phyloP scores from a whole-genome alignment of 495 filamentous ascomycete genomes.

The Aspergillus steynii region DNA sequence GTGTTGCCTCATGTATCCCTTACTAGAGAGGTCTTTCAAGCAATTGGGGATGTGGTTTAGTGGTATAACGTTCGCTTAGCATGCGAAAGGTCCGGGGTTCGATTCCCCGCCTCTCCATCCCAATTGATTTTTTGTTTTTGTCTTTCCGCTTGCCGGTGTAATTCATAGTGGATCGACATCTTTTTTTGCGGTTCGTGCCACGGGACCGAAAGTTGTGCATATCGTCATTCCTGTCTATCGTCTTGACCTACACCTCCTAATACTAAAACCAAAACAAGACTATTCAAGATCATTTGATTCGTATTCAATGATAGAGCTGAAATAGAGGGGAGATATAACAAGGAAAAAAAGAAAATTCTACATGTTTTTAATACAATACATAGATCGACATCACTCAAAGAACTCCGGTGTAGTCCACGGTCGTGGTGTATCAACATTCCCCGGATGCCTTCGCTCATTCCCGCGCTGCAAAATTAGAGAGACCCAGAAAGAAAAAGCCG shows the following conservation, averaged over 20 bases:
- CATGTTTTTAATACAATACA: slow-evolving; percentile 50
- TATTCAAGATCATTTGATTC: slow-evolving; percentile 18
- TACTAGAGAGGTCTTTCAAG: neutral
- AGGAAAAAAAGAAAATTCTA: slow-evolving; percentile 28
- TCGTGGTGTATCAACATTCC: slow-evolving; percentile 21
- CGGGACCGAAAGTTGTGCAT: too few relatives aligned
- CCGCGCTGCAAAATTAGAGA: slow-evolving; percentile 40
- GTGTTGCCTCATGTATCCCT: too few relatives aligned
- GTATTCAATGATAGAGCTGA: slow-evolving; percentile 22
- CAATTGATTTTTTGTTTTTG: neutral
- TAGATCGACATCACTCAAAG: slow-evolving; percentile 42
- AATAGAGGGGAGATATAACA: slow-evolving; percentile 17
- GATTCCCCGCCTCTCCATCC: slow-evolving; percentile 7
- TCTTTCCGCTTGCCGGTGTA: too few relatives aligned
- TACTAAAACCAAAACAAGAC: neutral
- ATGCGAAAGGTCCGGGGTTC: slow-evolving; percentile 10
- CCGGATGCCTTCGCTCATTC: slow-evolving; percentile 39
- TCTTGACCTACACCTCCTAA: neutral
- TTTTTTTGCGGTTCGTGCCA: too few relatives aligned
- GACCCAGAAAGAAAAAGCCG: slow-evolving; percentile 25
- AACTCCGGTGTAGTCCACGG: slow-evolving; percentile 37
- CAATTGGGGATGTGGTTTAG: slow-evolving; percentile 8
- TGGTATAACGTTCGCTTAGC: slow-evolving; percentile 10
- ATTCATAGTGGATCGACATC: too few relatives aligned
- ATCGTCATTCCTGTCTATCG: too few relatives aligned